Percentiles rank a stretch among this genome's conserved stretches.
Conservation (phyloP, 1,284 basidiomycete species). For the Leccinum proliferum region DNA sequence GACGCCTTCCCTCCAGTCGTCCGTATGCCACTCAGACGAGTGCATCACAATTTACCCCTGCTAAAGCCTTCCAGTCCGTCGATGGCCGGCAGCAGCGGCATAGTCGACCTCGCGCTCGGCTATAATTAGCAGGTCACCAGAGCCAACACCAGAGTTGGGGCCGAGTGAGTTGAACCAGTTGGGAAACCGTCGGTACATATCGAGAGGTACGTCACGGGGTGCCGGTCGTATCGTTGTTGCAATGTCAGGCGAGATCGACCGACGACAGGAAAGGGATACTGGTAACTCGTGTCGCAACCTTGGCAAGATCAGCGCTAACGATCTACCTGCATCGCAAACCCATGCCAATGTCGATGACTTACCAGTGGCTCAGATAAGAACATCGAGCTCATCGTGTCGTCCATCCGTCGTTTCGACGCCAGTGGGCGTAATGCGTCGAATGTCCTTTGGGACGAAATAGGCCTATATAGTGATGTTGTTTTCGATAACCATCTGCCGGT, state of each 20-base stretch:
- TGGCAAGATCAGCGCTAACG: not conserved
- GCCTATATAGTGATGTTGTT: slow-evolving; percentile 36
- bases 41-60: no score
- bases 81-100: slow-evolving; percentile 29
- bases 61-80: no score
- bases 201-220: slow-evolving; percentile 51
- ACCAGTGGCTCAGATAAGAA: slow-evolving; percentile 58
- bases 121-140: slow-evolving; percentile 37
- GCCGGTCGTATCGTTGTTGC: slow-evolving; percentile 44
- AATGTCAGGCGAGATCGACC: slow-evolving; percentile 45
- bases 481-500: not conserved
- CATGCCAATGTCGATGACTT: not conserved
- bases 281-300: slow-evolving; percentile 51
- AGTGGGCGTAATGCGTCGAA: slow-evolving; percentile 44
- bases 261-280: slow-evolving; percentile 46
- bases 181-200: slow-evolving; percentile 54
- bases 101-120: slow-evolving; percentile 55
- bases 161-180: slow-evolving; percentile 55
- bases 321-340: not conserved
- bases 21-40: no score
- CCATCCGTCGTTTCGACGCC: slow-evolving; percentile 57
- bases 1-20: no score
- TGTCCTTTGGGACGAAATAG: slow-evolving; percentile 46
- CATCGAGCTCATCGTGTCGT: slow-evolving; percentile 46
- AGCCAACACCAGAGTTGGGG: slow-evolving; percentile 40